Evolutionary conservation across 192 early-diverging fungal genomes (phyloP), one percentile per base, ranked within the genome.

Genomic region (Powellomyces hirtus): DNA sequence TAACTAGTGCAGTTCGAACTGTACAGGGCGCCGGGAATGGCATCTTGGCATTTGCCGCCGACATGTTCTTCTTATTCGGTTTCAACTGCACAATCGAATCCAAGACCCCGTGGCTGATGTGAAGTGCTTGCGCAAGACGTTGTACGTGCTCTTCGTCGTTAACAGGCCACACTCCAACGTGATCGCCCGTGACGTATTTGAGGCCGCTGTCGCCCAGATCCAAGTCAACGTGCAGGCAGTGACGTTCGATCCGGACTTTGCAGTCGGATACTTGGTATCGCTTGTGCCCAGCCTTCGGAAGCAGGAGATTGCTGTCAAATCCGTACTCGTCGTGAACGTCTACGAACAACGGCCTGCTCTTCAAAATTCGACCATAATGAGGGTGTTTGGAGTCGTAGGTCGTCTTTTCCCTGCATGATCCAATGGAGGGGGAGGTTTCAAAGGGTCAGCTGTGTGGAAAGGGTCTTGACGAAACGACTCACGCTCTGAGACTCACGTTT

Each of bases 141-240:
- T 84, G 59, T 7, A 96, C 91, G 51, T 94, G 87, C 36, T 79
- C 81, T 26, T 89, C 89, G n/a, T 89, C 79, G 77, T 98, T 99
- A 22, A 84, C 81, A 0, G 95, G 89, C 83, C 89, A 97, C 26
- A 99, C 83, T 24, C 94, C 97, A 58, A 95, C 83, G 71, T 99
- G 97, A 73, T 99, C 97, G 59, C 97, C 97, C 13, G 92, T 80
- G 65, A 92, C 87, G 76, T 99, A 98, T 18, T 78, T 83, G 75
- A 98, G 76, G 22, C 90, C 89, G 13, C 88, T 90, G 37, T 85
- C 92, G 26, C 78, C 62, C 52, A 98, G 80, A 53, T 96, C 94
- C n/a, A 99, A 82, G 70, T 99, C 96, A 70, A 98, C 77, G 66
- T 99, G 97, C 58, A 96, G 72, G 76, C 94, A 92, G 63, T 93